Conservation (phyloP, 2,329 filamentous ascomycete species). For the Ascochyta viciae-villosae region DNA sequence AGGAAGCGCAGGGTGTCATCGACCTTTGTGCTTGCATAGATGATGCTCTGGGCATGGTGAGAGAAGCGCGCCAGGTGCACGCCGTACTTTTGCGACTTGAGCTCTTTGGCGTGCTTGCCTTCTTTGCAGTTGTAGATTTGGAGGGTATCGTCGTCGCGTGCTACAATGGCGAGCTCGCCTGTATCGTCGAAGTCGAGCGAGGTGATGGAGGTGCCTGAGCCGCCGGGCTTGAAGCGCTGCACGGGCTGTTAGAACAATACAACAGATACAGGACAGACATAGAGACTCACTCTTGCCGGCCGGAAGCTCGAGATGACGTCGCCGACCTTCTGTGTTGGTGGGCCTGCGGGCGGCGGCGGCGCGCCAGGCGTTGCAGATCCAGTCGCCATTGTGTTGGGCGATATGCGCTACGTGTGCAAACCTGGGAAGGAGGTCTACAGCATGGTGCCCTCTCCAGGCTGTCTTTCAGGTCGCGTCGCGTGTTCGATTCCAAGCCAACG, state of each 20-base stretch:
- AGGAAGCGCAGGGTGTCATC: conserved; percentile 89
- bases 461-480: conserved; percentile 8
- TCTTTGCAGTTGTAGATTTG: conserved; percentile 95
- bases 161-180: conserved; percentile 89
- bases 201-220: conserved; percentile 70
- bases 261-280: neutral
- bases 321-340: conserved; percentile 65
- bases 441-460: neutral
- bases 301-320: conserved; percentile 81
- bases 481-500: conserved; percentile 2
- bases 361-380: conserved; percentile 43
- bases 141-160: conserved; percentile 91
- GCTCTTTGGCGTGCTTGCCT: conserved; percentile 84
- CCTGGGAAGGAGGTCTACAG: neutral
- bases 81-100: conserved; percentile 96
- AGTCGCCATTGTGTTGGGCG: conserved; percentile 39
- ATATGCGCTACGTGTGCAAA: neutral
- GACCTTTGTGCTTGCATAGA: conserved; percentile 95
- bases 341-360: conserved; percentile 42
- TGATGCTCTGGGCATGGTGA: conserved; percentile 86
- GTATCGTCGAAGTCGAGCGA: conserved; percentile 97
- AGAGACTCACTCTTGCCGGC: conserved; percentile 72
- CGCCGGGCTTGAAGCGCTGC: conserved; percentile 55
- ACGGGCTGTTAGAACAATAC: conserved; percentile 17
- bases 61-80: conserved; percentile 94